Evolutionary conservation across 2,329 filamentous ascomycete genomes (phyloP), one percentile per base, ranked within the genome.

Genomic region (Ophiobolus disseminans): DNA sequence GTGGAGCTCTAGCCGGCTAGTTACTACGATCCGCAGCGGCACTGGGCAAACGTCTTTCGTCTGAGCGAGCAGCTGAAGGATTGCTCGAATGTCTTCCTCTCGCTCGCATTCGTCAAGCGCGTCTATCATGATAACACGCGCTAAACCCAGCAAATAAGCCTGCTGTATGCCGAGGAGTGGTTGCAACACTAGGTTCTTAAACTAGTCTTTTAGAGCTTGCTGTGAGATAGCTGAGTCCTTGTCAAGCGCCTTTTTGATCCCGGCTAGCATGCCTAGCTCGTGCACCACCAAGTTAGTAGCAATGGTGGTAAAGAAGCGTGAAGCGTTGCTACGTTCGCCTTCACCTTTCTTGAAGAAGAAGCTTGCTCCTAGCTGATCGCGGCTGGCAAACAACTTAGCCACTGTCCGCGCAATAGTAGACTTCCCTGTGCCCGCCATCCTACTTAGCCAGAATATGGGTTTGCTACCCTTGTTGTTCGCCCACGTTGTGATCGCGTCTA

Each of bases 21-120:
- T 63, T 11, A 63, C 22, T 3, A 63, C 36, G 10, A 63, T 34
- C 20, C 54, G 56, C 26, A 63, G 17, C 20, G 43, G 30, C 23
- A 55, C 35, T 20, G 40, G 47, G 11, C 23, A 44, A 19, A 53
- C 38, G 19, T 55, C 38, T 31, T 43, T 49, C 4, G 50, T 49
- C 35, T 22, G 50, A 40, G 49, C 30, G 37, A 61, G 46, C 1
- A 58, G 51, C 37, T 55, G 46, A 13, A 60, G 45, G 20, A 62
- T 60, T 1, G 14, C 32, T 17, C 34, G 34, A 26, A 55, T 25
- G 14, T 60, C 44, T 36, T 39, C 35, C 9, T 60, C 52, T 14
- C 38, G 9, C 3, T 68, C 62, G 40, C 68, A 72, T 43, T 72
- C 66, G 35, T 72, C 66, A 2, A 72, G 54, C 4, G 69, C 68